Base-by-base conservation (phyloP, 352 stramenopile genomes). In the Phytopythium kandeliae region DNA sequence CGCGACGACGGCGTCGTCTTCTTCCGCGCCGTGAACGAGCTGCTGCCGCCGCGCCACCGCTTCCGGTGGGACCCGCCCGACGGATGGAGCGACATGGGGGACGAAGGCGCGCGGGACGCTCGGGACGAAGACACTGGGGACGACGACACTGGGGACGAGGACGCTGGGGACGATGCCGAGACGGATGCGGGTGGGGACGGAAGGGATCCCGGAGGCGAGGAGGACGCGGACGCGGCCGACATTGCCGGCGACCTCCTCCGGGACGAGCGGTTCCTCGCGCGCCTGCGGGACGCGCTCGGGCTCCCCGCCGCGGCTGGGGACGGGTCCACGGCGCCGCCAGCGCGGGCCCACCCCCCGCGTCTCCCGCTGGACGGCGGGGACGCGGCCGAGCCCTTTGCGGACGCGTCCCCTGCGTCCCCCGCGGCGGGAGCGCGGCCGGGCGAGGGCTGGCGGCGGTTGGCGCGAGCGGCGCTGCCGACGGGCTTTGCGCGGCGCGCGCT, bases 391-490 rank as follows among this genome's bases (percentile, higher is more conserved):
- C 28, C 28, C 35, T 2, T n/a, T 17, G 0, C 21, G 17, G 35
- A 41, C 36, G 36, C 36, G 8, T 21, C 36, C 36, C n/a, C n/a
- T n/a, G n/a, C n/a, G n/a, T n/a, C n/a, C n/a, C n/a, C n/a, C n/a
- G n/a, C n/a, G n/a, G n/a, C n/a, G n/a, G n/a, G n/a, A n/a, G n/a
- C n/a, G 52, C 58, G 50, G 8, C 75, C 62, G 3, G 78, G 78
- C 6, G 71, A 88, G 57, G 81, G 78, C 48, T 92, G 78, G 81
- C 89, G 89, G 54, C 76, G 81, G 1, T 67, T 92, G 2, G 84
- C 86, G 53, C 60, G 58, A 0, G 71, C 71, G 5, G 68, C 67
- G 3, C 45, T 92, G 40, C 76, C 81, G 0, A 62, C 54, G 9
- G 74, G 74, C 50, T 92, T 92, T 51, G 81, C 74, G 40, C 67